A percentile compares a stretch with the other conserved stretches of the same genome.
These are phyloP conservation scores for Penicillium goetzii DNA, from an alignment of 495 filamentous ascomycete species.

Conservation along the genomic window DNA sequence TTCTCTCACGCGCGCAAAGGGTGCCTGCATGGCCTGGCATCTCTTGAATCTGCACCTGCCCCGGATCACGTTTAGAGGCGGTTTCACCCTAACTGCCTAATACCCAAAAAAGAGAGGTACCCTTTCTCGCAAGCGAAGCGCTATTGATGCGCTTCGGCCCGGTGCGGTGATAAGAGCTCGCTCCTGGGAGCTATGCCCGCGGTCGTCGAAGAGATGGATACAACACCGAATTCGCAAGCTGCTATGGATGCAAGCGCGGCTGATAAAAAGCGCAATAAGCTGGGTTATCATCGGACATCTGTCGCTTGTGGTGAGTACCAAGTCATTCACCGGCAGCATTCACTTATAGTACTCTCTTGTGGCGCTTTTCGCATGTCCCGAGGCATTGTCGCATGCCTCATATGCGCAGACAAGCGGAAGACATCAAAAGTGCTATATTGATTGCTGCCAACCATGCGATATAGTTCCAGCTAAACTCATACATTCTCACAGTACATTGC, in stretches of 20 bases:
- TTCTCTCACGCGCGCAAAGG: not conserved
- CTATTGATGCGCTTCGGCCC: constrained; percentile 44
- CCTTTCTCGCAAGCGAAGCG: constrained; percentile 14
- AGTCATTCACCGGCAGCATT: constrained; percentile 5
- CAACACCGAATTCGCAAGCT: constrained; percentile 68
- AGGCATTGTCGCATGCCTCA: constrained; percentile 2
- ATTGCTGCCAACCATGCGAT: constrained; percentile 5
- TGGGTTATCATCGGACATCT: constrained; percentile 96
- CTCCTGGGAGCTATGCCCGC: constrained; percentile 46
- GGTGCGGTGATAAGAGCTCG: constrained; percentile 33
- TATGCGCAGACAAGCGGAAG: not conserved
- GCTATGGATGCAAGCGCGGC: constrained; percentile 54
- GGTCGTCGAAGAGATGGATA: constrained; percentile 63
- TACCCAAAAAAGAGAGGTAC: not conserved
- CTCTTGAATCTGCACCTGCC: constrained; percentile 16
- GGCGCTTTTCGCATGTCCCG: constrained; percentile 2
- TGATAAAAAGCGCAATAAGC: constrained; percentile 93
- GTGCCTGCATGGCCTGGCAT: constrained; percentile 28
- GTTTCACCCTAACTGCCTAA: constrained; percentile 6
- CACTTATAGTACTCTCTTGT: constrained; percentile 6
- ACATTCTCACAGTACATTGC: constrained; percentile 72
- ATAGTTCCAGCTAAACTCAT: constrained; percentile 21
- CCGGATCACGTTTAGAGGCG: constrained; percentile 11
- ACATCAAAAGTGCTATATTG: not conserved
- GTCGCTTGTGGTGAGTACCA: constrained; percentile 89